Evolutionary conservation across 2,329 filamentous ascomycete genomes (phyloP).

Genomic region (Gaeumannomyces tritici): DNA sequence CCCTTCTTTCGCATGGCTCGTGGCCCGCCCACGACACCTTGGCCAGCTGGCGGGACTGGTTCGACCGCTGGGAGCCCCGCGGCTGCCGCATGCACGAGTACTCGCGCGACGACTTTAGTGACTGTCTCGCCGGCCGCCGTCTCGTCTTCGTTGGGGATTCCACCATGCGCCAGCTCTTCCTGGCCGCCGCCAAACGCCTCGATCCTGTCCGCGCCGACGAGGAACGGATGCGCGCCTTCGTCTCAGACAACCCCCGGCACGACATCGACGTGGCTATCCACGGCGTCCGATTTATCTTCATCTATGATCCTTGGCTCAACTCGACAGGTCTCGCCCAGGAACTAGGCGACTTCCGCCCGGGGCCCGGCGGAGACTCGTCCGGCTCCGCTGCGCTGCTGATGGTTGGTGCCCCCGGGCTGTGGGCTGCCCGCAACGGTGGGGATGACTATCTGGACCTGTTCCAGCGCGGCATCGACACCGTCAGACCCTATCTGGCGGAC

Average conservation of each 20-base stretch:
- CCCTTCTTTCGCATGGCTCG: slow-evolving; percentile 38
- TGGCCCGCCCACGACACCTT: slow-evolving; percentile 29
- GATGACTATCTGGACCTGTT: slow-evolving; percentile 34
- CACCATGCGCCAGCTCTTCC: slow-evolving; percentile 50
- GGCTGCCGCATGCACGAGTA: slow-evolving; percentile 52
- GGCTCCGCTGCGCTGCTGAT: slow-evolving; percentile 36
- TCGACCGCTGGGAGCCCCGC: slow-evolving; percentile 46
- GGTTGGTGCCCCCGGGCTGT: slow-evolving; percentile 43
- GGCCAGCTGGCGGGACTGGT: slow-evolving; percentile 11
- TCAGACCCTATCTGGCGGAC: slow-evolving; percentile 26
- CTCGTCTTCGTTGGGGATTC: slow-evolving; percentile 55
- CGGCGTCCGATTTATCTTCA: slow-evolving; percentile 40
- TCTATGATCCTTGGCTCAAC: slow-evolving; percentile 57
- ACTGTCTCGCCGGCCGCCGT: slow-evolving; percentile 40
- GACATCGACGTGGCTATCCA: slow-evolving; percentile 33
- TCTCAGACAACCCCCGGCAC: slow-evolving; percentile 26
- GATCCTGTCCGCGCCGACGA: slow-evolving; percentile 26
- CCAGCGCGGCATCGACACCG: slow-evolving; percentile 31
- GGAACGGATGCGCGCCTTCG: slow-evolving; percentile 22
- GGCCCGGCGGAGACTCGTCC: slow-evolving; percentile 11
- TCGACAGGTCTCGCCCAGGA: slow-evolving; percentile 30
- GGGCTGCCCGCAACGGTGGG: slow-evolving; percentile 41
- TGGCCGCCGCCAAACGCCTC: slow-evolving; percentile 41
- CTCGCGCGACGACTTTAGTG: slow-evolving; percentile 35
- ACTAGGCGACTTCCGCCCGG: slow-evolving; percentile 24